A percentile compares a stretch with the other conserved stretches of the same genome.
Conservation (phyloP, 495 filamentous ascomycete genomes). For the Tuber microsphaerosporum region DNA sequence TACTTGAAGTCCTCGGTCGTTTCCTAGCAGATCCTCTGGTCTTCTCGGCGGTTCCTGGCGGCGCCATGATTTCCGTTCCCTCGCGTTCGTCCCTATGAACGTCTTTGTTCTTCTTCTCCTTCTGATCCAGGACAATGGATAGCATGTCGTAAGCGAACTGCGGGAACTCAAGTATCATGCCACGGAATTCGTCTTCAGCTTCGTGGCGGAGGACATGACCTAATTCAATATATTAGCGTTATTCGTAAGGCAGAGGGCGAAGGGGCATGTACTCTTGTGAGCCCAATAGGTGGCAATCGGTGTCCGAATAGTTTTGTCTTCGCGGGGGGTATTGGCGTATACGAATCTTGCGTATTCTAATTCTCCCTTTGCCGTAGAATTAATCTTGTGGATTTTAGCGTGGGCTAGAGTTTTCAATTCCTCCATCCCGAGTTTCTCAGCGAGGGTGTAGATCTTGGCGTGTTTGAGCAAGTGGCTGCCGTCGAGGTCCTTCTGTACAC, state of each 20-base stretch:
- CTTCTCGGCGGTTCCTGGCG: slow-evolving; percentile 25
- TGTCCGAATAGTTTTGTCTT: slow-evolving; percentile 66
- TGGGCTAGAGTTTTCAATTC: slow-evolving; percentile 70
- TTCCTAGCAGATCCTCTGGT: slow-evolving; percentile 44
- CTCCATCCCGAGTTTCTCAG: slow-evolving; percentile 67
- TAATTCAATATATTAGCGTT: slow-evolving; percentile 16
- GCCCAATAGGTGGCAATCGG: slow-evolving; percentile 92
- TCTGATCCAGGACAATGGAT: slow-evolving; percentile 57
- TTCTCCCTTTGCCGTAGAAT: slow-evolving; percentile 76
- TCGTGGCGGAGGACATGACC: slow-evolving; percentile 70
- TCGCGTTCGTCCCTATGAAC: slow-evolving; percentile 41
- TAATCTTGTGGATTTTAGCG: slow-evolving; percentile 81
- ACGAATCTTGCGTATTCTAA: slow-evolving; percentile 85
- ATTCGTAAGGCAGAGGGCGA: not conserved
- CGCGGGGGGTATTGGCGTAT: slow-evolving; percentile 63
- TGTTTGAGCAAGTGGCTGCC: slow-evolving; percentile 76
- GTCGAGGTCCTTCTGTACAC: slow-evolving; percentile 61
- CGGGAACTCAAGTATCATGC: slow-evolving; percentile 79
- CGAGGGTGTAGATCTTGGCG: slow-evolving; percentile 80
- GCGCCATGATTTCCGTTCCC: slow-evolving; percentile 37
- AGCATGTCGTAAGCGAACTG: slow-evolving; percentile 91
- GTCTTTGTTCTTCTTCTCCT: slow-evolving; percentile 49
- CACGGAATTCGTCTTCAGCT: slow-evolving; percentile 71
- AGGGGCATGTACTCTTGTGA: slow-evolving; percentile 48
- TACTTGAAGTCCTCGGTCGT: slow-evolving; percentile 44